Evolutionary conservation across 108 stramenopile species (phyloP).

Genomic region (Skeletonema tropicum): DNA sequence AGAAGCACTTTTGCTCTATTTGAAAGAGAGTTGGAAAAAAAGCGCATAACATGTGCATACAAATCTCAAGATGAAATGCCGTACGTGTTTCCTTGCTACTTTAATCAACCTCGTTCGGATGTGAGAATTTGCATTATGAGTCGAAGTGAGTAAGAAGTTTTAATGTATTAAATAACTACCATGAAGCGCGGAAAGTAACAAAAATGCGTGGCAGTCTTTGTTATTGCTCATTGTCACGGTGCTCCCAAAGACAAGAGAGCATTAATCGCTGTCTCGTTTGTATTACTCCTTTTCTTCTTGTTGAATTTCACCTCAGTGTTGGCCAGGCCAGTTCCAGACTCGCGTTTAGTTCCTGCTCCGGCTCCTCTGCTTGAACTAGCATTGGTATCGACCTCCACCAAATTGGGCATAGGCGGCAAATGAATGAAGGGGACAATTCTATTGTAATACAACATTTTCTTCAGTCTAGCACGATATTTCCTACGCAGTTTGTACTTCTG

Average conservation of each 20-base stretch:
- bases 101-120: conserved; percentile 58
- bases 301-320: background rate
- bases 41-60: conserved; percentile 41
- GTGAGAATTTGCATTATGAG: conserved; percentile 54
- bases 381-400: background rate
- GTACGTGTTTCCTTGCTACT: conserved; percentile 61
- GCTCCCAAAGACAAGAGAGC: conserved; percentile 4
- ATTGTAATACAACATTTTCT: conserved; percentile 33
- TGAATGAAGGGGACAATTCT: conserved; percentile 48
- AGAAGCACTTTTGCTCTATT: conserved; percentile 58
- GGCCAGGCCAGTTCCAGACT: background rate
- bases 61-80: conserved; percentile 27
- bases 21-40: conserved; percentile 37
- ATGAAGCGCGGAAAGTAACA: background rate
- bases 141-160: conserved; percentile 5
- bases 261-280: conserved; percentile 7
- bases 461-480: conserved; percentile 26
- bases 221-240: background rate
- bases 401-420: conserved; percentile 8
- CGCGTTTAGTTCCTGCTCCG: background rate
- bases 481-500: background rate
- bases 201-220: background rate
- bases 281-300: conserved; percentile 11
- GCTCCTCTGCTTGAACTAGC: background rate
- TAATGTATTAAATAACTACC: no score